These are phyloP conservation scores for Eucalyptus erythrocorys DNA, from an alignment of 345 rosid species.

Conservation along the genomic window DNA sequence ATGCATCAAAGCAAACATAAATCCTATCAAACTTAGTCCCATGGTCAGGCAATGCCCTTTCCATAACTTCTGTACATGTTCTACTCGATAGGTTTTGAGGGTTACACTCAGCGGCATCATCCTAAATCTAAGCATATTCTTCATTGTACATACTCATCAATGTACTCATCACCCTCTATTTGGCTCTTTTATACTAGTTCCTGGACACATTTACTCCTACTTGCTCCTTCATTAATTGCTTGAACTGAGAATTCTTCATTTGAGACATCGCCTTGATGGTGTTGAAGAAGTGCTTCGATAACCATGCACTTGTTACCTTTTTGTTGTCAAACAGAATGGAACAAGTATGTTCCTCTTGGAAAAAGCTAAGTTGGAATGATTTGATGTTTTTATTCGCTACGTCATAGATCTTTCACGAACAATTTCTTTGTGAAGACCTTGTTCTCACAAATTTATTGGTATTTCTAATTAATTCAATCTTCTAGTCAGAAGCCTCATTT, in stretches of 20 bases:
- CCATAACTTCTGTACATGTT: background rate
- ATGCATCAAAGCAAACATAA: background rate
- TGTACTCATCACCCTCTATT: background rate
- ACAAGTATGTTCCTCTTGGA: background rate
- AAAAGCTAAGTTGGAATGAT: background rate
- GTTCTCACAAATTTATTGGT: too few relatives aligned
- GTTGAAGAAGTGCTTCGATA: background rate
- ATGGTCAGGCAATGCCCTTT: background rate
- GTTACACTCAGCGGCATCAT: background rate
- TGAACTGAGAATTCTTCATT: background rate
- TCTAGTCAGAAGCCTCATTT: too few relatives aligned
- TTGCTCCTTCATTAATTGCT: background rate
- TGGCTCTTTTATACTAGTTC: background rate
- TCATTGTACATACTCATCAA: accelerated
- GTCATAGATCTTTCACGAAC: background rate
- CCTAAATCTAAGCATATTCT: too few relatives aligned
- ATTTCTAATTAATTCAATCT: background rate
- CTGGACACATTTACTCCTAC: background rate
- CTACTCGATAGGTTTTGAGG: background rate
- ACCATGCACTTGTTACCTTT: background rate
- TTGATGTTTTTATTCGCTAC: too few relatives aligned
- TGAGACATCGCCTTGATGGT: background rate
- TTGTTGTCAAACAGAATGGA: background rate
- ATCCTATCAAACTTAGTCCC: background rate
- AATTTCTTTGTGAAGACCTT: background rate